Percentiles rank a stretch among this genome's conserved stretches.
Evolutionary conservation across 345 rosid species (phyloP).

Genomic region (Syzygium aqueum): DNA sequence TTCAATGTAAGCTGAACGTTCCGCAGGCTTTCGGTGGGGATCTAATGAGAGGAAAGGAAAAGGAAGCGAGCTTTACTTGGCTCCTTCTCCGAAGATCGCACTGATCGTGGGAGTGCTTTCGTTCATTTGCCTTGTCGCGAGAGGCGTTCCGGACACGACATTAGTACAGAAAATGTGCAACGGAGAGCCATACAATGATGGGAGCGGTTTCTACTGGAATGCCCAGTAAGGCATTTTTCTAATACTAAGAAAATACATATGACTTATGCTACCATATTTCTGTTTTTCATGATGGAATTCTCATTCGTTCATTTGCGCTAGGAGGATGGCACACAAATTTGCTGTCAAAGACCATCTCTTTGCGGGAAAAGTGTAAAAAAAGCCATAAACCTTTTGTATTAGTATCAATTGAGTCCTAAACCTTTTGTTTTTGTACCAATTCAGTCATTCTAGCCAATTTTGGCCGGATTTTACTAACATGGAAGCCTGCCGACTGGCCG

Average conservation of each 20-base stretch:
- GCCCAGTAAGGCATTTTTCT: background rate
- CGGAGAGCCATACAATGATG: background rate
- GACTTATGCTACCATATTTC: too few species aligned
- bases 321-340: too few species aligned
- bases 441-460: too few species aligned
- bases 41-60: background rate
- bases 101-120: too few species aligned
- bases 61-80: background rate
- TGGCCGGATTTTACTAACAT: fast-evolving
- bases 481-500: fast-evolving
- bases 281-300: too few species aligned
- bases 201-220: background rate
- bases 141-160: background rate
- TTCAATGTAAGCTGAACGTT: background rate
- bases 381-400: too few species aligned
- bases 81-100: background rate
- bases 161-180: background rate
- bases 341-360: too few species aligned
- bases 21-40: too few species aligned
- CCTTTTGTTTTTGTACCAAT: fast-evolving
- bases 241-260: too few species aligned
- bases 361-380: too few species aligned
- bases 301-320: too few species aligned
- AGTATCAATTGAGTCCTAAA: background rate
- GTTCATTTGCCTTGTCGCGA: too few species aligned